These are phyloP conservation scores for Irpex sp. DNA, from an alignment of 1,284 basidiomycete species.

Conservation along the genomic window DNA sequence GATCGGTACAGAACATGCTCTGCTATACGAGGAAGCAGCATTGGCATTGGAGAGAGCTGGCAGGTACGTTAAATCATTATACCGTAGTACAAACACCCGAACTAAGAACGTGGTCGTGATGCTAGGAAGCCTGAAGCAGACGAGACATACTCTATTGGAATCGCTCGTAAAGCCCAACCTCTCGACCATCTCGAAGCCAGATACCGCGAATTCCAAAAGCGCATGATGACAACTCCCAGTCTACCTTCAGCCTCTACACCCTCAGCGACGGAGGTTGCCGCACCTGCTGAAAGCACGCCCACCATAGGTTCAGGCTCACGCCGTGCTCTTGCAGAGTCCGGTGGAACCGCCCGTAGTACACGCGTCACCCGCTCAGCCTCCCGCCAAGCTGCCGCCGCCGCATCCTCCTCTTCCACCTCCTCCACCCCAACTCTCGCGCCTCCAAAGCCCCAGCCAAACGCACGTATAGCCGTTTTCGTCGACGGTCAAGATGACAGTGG, in stretches of 20 bases:
- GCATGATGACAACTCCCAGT: slow-evolving; percentile 57
- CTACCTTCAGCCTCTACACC: slow-evolving; percentile 25
- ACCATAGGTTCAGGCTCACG: slow-evolving; percentile 17
- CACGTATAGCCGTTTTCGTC: slow-evolving; percentile 64
- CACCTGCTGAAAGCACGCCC: slow-evolving; percentile 24
- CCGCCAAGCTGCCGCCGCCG: slow-evolving; percentile 15
- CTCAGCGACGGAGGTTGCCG: slow-evolving; percentile 17
- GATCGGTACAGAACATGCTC: slow-evolving; percentile 78
- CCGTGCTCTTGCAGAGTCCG: slow-evolving; percentile 33
- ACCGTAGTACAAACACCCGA: not conserved
- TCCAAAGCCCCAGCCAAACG: slow-evolving; percentile 42
- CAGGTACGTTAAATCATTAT: slow-evolving; percentile 43
- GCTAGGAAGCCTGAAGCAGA: slow-evolving; percentile 82
- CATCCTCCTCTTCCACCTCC: slow-evolving; percentile 13
- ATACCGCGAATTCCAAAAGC: slow-evolving; percentile 86
- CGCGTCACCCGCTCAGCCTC: slow-evolving; percentile 17
- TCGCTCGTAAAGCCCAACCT: slow-evolving; percentile 80
- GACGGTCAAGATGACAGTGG: slow-evolving; percentile 46
- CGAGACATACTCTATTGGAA: slow-evolving; percentile 82
- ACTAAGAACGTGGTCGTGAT: not conserved
- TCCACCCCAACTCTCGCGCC: slow-evolving; percentile 14
- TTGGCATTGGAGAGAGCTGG: slow-evolving; percentile 73
- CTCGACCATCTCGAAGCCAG: slow-evolving; percentile 81
- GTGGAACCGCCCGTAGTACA: slow-evolving; percentile 21
- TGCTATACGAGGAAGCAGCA: slow-evolving; percentile 92